A percentile compares a stretch with the other conserved stretches of the same genome.
phyloP scores from a whole-genome alignment of 164 flowering plant genomes.

The Cinnamomum micranthum region DNA sequence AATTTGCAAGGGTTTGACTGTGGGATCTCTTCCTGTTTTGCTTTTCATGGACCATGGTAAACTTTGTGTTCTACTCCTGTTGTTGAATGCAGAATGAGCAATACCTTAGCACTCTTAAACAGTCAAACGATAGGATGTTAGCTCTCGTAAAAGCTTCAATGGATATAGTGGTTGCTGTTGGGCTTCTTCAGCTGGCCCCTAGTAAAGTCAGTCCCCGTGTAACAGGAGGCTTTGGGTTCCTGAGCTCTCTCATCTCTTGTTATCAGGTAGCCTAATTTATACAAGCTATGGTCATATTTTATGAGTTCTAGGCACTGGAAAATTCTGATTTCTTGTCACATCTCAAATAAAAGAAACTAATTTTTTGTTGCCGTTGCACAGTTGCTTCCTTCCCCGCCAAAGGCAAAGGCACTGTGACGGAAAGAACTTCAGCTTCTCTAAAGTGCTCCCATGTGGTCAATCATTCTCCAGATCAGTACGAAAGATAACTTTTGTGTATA shows the following conservation, averaged over 20 bases:
- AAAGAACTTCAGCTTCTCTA: neutral
- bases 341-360: neutral
- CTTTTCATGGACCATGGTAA: neutral
- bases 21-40: neutral
- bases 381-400: conserved; percentile 72
- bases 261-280: conserved; percentile 62
- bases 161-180: conserved; percentile 87
- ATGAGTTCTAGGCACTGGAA: neutral
- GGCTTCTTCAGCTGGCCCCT: conserved; percentile 93
- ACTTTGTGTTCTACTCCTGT: neutral
- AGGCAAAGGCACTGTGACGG: conserved; percentile 54
- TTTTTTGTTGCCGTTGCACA: conserved; percentile 25
- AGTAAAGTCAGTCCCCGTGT: conserved; percentile 92
- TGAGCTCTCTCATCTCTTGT: conserved; percentile 86
- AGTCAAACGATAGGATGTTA: conserved; percentile 78
- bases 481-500: neutral
- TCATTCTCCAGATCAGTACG: conserved; percentile 10
- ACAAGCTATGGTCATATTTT: neutral
- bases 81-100: conserved; percentile 63
- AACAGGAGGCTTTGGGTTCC: conserved; percentile 89
- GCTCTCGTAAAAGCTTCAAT: conserved; percentile 69
- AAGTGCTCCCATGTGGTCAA: conserved; percentile 9
- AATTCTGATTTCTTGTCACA: neutral
- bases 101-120: conserved; percentile 55
- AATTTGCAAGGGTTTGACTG: neutral